These are phyloP conservation scores for Diaporthe ampelina DNA, from an alignment of 2,329 filamentous ascomycete genomes.

Conservation along the genomic window DNA sequence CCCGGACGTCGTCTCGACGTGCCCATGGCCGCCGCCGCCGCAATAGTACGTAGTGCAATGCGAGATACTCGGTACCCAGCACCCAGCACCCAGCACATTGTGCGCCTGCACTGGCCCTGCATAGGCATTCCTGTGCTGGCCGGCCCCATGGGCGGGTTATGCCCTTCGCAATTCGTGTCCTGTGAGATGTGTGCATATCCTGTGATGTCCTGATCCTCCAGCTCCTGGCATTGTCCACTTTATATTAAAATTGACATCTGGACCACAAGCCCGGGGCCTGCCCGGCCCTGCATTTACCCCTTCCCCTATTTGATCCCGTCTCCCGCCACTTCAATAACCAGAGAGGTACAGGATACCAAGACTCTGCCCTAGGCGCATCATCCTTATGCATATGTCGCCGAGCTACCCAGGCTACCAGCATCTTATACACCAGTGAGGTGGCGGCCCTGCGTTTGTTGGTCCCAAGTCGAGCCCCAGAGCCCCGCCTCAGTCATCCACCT, in stretches of 20 bases:
- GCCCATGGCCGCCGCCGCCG: slow-evolving; percentile 22
- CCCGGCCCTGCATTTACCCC: slow-evolving; percentile 36
- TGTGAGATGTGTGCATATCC: neutral
- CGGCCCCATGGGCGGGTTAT: neutral
- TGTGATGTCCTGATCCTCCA: slow-evolving; percentile 35
- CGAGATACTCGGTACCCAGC: too few relatives aligned
- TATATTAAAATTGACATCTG: slow-evolving; percentile 41
- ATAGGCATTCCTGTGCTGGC: slow-evolving; percentile 1
- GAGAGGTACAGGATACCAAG: slow-evolving; percentile 16
- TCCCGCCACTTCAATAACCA: slow-evolving; percentile 31
- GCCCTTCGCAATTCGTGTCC: neutral
- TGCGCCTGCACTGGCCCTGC: slow-evolving; percentile 10
- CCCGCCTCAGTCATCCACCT: slow-evolving; percentile 31
- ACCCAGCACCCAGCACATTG: neutral
- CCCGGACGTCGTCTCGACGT: slow-evolving; percentile 34
- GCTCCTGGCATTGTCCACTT: slow-evolving; percentile 41
- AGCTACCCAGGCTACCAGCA: slow-evolving; percentile 33
- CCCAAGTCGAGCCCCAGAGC: slow-evolving; percentile 20
- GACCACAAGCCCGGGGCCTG: slow-evolving; percentile 37
- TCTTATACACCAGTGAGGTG: slow-evolving; percentile 16
- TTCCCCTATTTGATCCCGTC: slow-evolving; percentile 29
- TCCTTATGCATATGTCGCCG: slow-evolving; percentile 39
- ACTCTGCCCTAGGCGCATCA: slow-evolving; percentile 18
- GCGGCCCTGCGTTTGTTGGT: slow-evolving; percentile 31
- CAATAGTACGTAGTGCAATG: neutral